Evolutionary conservation across 164 flowering plant genomes (phyloP), one percentile per base, ranked within the genome.

Genomic region (Tetrastigma voinierianum): DNA sequence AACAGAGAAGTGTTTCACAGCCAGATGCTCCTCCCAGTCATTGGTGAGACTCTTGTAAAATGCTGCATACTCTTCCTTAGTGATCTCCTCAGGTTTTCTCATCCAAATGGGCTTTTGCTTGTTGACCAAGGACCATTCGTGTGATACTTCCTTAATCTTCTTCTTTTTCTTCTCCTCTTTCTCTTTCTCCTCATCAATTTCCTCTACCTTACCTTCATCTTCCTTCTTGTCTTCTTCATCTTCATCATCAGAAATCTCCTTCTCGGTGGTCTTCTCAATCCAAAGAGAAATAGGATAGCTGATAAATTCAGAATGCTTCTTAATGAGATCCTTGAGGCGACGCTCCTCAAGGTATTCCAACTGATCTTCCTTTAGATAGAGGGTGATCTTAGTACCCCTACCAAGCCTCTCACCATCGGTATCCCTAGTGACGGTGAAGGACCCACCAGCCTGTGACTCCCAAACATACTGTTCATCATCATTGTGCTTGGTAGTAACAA

Each of bases 41-140:
- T 32, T 32, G 40, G 62, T 59, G 21, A 59, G 62, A 45, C 62
- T 59, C 19, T 59, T 59, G 62, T 59, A 59, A 18, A 59, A 59
- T 15, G 62, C 62, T 3, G 62, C 62, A 43, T 59, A 59, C 47
- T 59, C 62, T 40, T 59, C 62, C 18, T 59, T 59, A 18, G 49
- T n/a, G 18, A 59, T 59, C 62, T 59, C 62, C 49, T 59, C 62
- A 16, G 62, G 47, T 45, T 59, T 59, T 48, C 62, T 59, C 62
- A 59, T 59, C 62, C 62, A 59, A 13, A 59, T 59, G 47, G 62
- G 62, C 24, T 59, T 59, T 40, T 59, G 62, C 49, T 59, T 59
- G 62, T 59, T 59, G 12, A 59, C 47, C 24, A 59, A 32, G n/a
- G 62, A 16, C 62, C 62, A 59, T 10, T 59, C 62, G 12, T 59